Percentiles rank a stretch among this genome's conserved stretches.
phyloP scores from a whole-genome alignment of 352 stramenopile genomes.

The Peronospora belbahrii region DNA sequence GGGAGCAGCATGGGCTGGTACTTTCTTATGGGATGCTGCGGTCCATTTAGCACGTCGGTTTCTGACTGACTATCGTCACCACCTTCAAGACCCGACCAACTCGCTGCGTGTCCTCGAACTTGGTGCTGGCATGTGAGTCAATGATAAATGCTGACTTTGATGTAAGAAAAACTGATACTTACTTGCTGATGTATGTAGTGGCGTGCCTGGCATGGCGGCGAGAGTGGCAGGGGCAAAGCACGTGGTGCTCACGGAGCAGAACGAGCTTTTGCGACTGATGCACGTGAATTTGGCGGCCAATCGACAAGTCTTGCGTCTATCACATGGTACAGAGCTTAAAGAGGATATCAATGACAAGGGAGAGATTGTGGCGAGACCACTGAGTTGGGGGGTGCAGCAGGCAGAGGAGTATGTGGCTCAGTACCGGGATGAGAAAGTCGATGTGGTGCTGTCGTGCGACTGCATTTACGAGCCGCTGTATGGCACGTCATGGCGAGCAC shows the following conservation, averaged over 20 bases:
- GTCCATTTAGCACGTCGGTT: slow-evolving; percentile 57
- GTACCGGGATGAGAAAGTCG: slow-evolving; percentile 53
- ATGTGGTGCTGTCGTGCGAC: slow-evolving; percentile 91
- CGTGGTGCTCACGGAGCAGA: slow-evolving; percentile 89
- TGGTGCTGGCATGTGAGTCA: slow-evolving; percentile 67
- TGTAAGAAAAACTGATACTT: not conserved
- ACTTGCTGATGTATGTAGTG: slow-evolving; percentile 29
- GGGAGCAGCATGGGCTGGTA: slow-evolving; percentile 89
- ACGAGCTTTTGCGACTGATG: slow-evolving; percentile 84
- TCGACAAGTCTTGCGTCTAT: slow-evolving; percentile 24
- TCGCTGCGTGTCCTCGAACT: slow-evolving; percentile 65
- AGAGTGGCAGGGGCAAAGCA: slow-evolving; percentile 66
- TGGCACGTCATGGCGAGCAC: slow-evolving; percentile 79
- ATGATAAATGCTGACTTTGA: not conserved
- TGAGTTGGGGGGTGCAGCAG: slow-evolving; percentile 80
- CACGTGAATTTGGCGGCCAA: slow-evolving; percentile 62
- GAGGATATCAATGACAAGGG: slow-evolving; percentile 18
- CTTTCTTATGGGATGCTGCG: slow-evolving; percentile 84
- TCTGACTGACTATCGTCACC: slow-evolving; percentile 32
- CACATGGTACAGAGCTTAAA: slow-evolving; percentile 6
- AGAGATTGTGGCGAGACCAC: slow-evolving; percentile 38
- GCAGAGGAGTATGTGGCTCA: slow-evolving; percentile 52
- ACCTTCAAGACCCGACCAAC: slow-evolving; percentile 27
- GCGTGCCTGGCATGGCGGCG: slow-evolving; percentile 89
- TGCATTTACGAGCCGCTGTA: slow-evolving; percentile 94